Conservation (phyloP, 495 filamentous ascomycete species). For the Daldinia concentrica region DNA sequence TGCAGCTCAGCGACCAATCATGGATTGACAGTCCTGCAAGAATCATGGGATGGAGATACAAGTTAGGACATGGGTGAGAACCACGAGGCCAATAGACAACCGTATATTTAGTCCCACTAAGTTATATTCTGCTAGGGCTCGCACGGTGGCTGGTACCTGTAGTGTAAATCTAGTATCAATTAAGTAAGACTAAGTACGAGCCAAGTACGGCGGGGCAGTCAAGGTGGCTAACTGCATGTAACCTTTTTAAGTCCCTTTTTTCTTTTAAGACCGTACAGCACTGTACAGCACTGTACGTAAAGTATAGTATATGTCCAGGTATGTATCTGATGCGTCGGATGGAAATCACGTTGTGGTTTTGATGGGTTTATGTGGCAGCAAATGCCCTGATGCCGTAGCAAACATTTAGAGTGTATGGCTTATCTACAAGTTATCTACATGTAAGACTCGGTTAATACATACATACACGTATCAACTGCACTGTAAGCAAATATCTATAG, state of each 20-base stretch:
- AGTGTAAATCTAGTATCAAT: neutral
- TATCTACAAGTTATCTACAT: neutral
- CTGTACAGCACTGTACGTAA: neutral
- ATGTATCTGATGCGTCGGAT: neutral
- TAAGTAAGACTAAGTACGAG: neutral
- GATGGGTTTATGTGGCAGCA: neutral
- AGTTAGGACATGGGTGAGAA: slow-evolving; percentile 35
- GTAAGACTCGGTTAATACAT: neutral
- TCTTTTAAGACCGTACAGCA: neutral
- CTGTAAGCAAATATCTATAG: neutral
- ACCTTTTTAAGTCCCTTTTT: neutral
- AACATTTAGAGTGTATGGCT: neutral
- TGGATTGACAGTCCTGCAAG: slow-evolving; percentile 35
- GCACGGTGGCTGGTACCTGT: slow-evolving; percentile 38
- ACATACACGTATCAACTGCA: neutral
- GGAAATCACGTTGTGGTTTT: neutral
- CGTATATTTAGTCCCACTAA: slow-evolving; percentile 18
- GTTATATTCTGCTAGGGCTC: neutral
- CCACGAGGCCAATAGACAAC: slow-evolving; percentile 45
- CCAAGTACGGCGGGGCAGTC: neutral
- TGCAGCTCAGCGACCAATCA: slow-evolving; percentile 47
- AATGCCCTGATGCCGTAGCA: neutral
- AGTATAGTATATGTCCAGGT: neutral
- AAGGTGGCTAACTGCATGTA: slow-evolving; percentile 12
- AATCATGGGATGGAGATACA: slow-evolving; percentile 44